phyloP scores from a whole-genome alignment of 306 rosid species.

The Hippophae gyantsensis region DNA sequence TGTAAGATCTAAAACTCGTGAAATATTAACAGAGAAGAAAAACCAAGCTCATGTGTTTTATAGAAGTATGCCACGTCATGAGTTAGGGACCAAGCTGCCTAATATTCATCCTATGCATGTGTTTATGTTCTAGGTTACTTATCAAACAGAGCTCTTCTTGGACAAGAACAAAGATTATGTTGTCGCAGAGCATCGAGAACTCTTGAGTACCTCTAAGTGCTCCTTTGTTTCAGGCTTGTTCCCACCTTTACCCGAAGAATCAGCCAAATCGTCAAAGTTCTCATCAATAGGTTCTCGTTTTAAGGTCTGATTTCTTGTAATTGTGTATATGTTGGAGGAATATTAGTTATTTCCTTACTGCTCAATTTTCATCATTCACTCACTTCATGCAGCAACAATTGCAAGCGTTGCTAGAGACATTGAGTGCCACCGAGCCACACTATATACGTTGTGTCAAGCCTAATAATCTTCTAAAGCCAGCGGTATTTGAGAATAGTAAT shows the following conservation, averaged over 20 bases:
- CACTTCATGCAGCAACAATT: conserved; percentile 61
- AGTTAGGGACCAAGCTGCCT: not conserved
- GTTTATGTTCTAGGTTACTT: conserved; percentile 64
- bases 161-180: conserved; percentile 96
- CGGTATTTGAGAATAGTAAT: conserved; percentile 70
- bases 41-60: not conserved
- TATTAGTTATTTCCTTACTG: not conserved
- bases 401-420: conserved; percentile 87
- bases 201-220: conserved; percentile 70
- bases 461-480: conserved; percentile 78
- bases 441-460: conserved; percentile 94
- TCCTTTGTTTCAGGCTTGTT: conserved; percentile 75
- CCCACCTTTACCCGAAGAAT: conserved; percentile 78
- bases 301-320: conserved; percentile 45
- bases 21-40: too few species aligned
- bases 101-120: not conserved
- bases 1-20: conserved; percentile 36
- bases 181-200: conserved; percentile 87
- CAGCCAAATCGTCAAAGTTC: conserved; percentile 82
- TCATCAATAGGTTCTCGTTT: conserved; percentile 81
- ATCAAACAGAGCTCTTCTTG: conserved; percentile 85
- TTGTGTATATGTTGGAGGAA: conserved; percentile 3
- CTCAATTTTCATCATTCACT: conserved; percentile 13
- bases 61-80: not conserved
- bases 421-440: conserved; percentile 89